Evolutionary conservation across 331 rosid genomes (phyloP).

Genomic region (Quercus phellos): DNA sequence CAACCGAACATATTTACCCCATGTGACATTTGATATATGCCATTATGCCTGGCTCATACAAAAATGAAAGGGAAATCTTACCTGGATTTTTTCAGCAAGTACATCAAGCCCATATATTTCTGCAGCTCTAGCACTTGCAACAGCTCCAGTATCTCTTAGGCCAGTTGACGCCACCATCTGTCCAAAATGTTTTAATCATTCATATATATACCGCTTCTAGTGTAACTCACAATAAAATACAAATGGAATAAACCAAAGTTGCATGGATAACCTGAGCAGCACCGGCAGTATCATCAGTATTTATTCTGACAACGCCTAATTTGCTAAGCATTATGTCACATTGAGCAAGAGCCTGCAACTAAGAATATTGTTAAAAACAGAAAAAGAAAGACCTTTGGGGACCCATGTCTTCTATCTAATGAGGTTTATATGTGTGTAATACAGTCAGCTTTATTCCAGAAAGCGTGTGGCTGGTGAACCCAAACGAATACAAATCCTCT

Average conservation of each 20-base stretch:
- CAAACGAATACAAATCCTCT: neutral
- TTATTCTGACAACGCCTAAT: slow-evolving; percentile 51
- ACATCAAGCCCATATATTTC: slow-evolving; percentile 67
- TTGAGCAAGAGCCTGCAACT: slow-evolving; percentile 74
- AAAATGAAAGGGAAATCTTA: slow-evolving; percentile 19
- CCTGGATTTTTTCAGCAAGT: slow-evolving; percentile 74
- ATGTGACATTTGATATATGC: neutral
- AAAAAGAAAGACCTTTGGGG: slow-evolving; percentile 10
- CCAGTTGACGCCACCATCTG: slow-evolving; percentile 61
- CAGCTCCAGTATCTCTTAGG: slow-evolving; percentile 59
- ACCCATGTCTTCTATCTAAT: neutral
- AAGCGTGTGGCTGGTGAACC: slow-evolving; percentile 14
- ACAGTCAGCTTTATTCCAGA: slow-evolving; percentile 2
- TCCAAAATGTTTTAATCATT: slow-evolving; percentile 27
- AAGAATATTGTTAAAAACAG: slow-evolving; percentile 9
- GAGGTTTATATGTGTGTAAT: slow-evolving; percentile 4
- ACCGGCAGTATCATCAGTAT: slow-evolving; percentile 63
- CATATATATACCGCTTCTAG: slow-evolving; percentile 10
- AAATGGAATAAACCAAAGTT: slow-evolving; percentile 15
- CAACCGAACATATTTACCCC: neutral
- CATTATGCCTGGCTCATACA: neutral
- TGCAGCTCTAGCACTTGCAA: slow-evolving; percentile 92
- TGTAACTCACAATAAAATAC: slow-evolving; percentile 13
- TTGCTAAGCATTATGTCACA: slow-evolving; percentile 55
- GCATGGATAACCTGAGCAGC: slow-evolving; percentile 69